Evolutionary conservation across 2,329 filamentous ascomycete species (phyloP).

Genomic region (Drechslerella stenobrocha): DNA sequence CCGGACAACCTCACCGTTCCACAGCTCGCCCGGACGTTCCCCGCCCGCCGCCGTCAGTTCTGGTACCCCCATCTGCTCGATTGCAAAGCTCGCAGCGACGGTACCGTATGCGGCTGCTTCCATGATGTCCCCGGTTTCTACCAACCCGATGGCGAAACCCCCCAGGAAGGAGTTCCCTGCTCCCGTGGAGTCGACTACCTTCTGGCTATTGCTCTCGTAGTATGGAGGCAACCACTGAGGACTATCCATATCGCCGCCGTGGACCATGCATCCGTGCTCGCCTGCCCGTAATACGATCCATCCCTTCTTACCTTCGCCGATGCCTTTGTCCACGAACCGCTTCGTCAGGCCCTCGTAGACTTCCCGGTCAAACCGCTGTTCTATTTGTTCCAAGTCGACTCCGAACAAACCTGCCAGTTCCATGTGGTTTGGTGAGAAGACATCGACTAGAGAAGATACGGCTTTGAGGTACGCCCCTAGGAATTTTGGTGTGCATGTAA

Average conservation of each 20-base stretch:
- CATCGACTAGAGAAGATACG: slow-evolving; percentile 52
- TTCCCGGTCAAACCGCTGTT: slow-evolving; percentile 2
- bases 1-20: slow-evolving; percentile 24
- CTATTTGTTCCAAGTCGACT: slow-evolving; percentile 2
- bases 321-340: slow-evolving; percentile 48
- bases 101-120: slow-evolving; percentile 54
- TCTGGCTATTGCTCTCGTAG: slow-evolving; percentile 37
- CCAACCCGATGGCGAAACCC: slow-evolving; percentile 53
- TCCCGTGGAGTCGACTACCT: slow-evolving; percentile 55
- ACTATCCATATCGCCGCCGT: slow-evolving; percentile 11
- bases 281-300: slow-evolving; percentile 54
- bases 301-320: slow-evolving; percentile 27
- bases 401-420: slow-evolving; percentile 53
- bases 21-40: slow-evolving; percentile 14
- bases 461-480: slow-evolving; percentile 52
- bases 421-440: slow-evolving; percentile 57
- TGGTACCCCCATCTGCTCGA: slow-evolving; percentile 54
- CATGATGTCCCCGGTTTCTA: slow-evolving; percentile 49
- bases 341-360: slow-evolving; percentile 18
- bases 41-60: slow-evolving; percentile 10
- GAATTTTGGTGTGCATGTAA: slow-evolving; percentile 50
- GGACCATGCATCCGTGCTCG: slow-evolving; percentile 54
- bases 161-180: slow-evolving; percentile 56
- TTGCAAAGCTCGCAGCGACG: slow-evolving; percentile 55
- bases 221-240: slow-evolving; percentile 54